Evolutionary conservation across 805 yeast species (phyloP).

Genomic region (Yamadazyma olivae): DNA sequence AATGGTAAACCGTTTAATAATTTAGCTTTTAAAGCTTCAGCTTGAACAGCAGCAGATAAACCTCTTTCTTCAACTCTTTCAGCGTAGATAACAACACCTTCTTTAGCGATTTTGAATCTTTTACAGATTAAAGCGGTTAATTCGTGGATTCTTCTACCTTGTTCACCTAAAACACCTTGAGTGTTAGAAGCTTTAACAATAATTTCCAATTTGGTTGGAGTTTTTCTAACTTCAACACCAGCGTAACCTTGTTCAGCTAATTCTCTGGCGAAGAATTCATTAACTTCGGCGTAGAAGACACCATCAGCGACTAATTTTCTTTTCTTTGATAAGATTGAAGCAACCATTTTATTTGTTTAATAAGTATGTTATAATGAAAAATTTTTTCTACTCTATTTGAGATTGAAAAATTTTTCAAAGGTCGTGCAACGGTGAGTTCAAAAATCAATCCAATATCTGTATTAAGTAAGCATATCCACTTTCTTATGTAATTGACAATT

Average conservation of each 20-base stretch:
- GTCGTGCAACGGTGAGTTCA: background rate
- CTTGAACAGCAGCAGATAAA: conserved; percentile 99
- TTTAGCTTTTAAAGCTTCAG: conserved; percentile 98
- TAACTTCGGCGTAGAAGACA: conserved; percentile 99
- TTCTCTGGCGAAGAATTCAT: conserved; percentile 99
- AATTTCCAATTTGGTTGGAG: conserved; percentile 97
- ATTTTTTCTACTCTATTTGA: conserved; percentile 2
- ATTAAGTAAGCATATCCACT: conserved; percentile 1
- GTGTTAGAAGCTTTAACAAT: conserved; percentile 99
- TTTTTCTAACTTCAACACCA: conserved; percentile 99
- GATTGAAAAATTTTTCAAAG: conserved; percentile 7
- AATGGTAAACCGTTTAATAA: conserved; percentile 97
- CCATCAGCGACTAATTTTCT: conserved; percentile 99
- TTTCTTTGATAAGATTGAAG: conserved; percentile 79
- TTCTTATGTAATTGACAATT: conserved; percentile 3
- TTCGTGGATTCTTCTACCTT: conserved; percentile 99
- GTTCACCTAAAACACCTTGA: conserved; percentile 98
- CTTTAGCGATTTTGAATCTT: conserved; percentile 96
- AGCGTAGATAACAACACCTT: conserved; percentile 91
- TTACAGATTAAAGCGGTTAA: conserved; percentile 95
- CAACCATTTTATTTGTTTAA: conserved; percentile 21
- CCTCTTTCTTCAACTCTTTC: conserved; percentile 99
- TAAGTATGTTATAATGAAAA: conserved; percentile 7
- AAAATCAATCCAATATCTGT: background rate
- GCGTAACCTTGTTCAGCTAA: conserved; percentile 99